These are phyloP conservation scores for Ceratocystis diversiconidia DNA, from an alignment of 2,329 filamentous ascomycete genomes.

Conservation along the genomic window DNA sequence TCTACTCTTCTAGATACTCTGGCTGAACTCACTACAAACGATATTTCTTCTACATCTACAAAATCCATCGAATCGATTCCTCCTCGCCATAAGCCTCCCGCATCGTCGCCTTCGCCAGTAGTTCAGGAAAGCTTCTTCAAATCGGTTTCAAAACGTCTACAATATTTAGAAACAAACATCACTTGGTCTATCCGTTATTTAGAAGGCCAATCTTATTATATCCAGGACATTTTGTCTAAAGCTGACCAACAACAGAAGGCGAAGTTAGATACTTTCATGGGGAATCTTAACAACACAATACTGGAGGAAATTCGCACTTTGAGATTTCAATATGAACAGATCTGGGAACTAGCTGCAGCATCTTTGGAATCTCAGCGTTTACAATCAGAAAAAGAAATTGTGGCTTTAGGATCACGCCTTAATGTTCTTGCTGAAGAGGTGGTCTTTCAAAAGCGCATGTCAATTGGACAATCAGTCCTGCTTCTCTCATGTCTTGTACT, in stretches of 20 bases:
- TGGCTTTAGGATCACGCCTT: constrained; percentile 65
- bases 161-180: constrained; percentile 81
- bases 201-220: constrained; percentile 81
- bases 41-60: constrained; percentile 27
- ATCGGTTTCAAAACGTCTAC: constrained; percentile 80
- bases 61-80: background rate
- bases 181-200: constrained; percentile 91
- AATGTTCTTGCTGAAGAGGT: constrained; percentile 90
- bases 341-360: constrained; percentile 91
- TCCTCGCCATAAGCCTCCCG: background rate
- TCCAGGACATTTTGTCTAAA: constrained; percentile 73
- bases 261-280: constrained; percentile 71
- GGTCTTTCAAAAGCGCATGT: constrained; percentile 75
- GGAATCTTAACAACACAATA: constrained; percentile 76
- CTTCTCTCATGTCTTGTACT: constrained; percentile 75
- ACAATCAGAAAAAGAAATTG: constrained; percentile 66
- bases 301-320: constrained; percentile 65
- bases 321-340: constrained; percentile 79
- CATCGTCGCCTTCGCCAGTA: constrained; percentile 50
- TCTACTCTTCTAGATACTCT: background rate
- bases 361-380: constrained; percentile 81
- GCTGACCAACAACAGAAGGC: constrained; percentile 75
- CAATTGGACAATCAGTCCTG: constrained; percentile 77
- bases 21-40: constrained; percentile 21
- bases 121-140: constrained; percentile 98